Conservation (phyloP, 2,329 filamentous ascomycete species). For the Cordyceps javanica region DNA sequence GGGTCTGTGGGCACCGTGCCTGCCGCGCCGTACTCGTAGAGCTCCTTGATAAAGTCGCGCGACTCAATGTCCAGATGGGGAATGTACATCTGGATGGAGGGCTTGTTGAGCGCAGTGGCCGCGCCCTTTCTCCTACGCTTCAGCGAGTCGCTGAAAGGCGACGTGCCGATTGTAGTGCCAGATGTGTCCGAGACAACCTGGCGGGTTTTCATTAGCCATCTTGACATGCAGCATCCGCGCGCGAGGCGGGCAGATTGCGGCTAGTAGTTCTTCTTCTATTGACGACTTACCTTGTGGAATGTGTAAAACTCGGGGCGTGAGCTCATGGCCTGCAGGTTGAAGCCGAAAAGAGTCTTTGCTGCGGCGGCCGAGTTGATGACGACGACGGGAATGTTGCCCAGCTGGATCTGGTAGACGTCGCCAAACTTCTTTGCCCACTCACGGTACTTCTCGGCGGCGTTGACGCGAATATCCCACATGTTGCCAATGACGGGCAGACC, state of each 20-base stretch:
- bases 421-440: constrained; percentile 44
- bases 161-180: constrained; percentile 62
- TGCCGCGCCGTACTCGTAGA: constrained; percentile 49
- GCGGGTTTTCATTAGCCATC: background rate
- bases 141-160: constrained; percentile 58
- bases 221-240: too few relatives aligned
- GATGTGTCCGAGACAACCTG: constrained; percentile 58
- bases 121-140: constrained; percentile 60
- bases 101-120: constrained; percentile 58
- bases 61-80: constrained; percentile 57
- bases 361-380: constrained; percentile 49
- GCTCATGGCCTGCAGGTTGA: constrained; percentile 47
- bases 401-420: constrained; percentile 49
- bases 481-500: constrained; percentile 51
- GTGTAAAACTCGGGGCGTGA: constrained; percentile 53
- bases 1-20: constrained; percentile 53
- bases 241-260: background rate
- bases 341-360: constrained; percentile 44
- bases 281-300: constrained; percentile 44
- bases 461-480: constrained; percentile 45
- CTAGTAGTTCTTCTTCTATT: background rate
- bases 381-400: constrained; percentile 51
- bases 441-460: constrained; percentile 52
- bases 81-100: constrained; percentile 56
- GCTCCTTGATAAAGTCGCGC: constrained; percentile 55